A percentile compares a stretch with the other conserved stretches of the same genome.
These are phyloP conservation scores for Oemleria cerasiformis DNA, from an alignment of 306 rosid genomes.

Conservation along the genomic window DNA sequence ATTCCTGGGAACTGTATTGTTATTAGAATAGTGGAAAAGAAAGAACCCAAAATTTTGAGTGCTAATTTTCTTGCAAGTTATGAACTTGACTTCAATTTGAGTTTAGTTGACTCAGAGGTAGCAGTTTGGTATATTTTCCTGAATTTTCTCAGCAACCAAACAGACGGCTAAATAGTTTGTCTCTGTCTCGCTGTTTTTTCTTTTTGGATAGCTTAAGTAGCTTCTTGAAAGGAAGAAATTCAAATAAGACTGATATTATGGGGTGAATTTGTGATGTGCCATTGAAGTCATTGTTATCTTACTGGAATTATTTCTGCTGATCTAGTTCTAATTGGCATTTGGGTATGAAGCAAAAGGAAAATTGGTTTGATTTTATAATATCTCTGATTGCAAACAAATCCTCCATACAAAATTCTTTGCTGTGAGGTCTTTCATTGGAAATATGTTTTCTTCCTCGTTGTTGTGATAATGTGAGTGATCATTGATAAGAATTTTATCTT, in stretches of 20 bases:
- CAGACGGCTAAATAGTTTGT: background rate
- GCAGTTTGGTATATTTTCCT: background rate
- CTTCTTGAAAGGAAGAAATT: background rate
- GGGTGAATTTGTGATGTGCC: background rate
- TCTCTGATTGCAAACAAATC: too few species aligned
- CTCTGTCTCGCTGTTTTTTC: background rate
- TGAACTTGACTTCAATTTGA: conserved; percentile 9
- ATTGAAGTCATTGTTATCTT: background rate
- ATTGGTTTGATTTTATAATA: background rate
- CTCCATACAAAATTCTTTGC: background rate
- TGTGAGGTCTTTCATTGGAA: background rate
- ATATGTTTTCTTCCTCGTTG: background rate
- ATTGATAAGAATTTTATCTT: background rate
- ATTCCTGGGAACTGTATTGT: background rate
- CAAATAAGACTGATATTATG: background rate
- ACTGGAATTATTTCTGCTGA: background rate
- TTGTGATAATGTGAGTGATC: background rate
- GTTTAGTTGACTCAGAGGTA: background rate
- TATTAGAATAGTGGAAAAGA: background rate
- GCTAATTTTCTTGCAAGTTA: background rate
- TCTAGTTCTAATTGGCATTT: background rate
- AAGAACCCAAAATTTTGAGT: background rate
- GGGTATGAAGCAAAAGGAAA: background rate
- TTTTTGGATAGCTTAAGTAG: background rate
- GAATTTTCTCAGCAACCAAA: background rate